Conservation (phyloP, 176 grass and related monocot species). For the Sorghum bicolor region DNA sequence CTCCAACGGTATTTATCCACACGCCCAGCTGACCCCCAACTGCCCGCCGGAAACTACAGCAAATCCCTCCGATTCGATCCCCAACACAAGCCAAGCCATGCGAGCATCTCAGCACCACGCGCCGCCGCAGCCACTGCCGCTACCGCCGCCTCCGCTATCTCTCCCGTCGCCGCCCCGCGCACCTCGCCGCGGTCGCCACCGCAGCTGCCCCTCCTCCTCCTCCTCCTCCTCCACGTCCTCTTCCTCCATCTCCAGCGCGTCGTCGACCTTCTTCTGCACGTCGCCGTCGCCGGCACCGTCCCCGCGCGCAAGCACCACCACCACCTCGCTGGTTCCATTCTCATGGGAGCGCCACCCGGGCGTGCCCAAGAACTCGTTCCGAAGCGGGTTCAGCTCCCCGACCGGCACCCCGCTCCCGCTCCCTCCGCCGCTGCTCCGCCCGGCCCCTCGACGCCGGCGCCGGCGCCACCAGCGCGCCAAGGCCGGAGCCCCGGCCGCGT, state of each 20-base stretch:
- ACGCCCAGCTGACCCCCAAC: background rate
- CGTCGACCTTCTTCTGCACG: conserved; percentile 9
- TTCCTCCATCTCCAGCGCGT: background rate
- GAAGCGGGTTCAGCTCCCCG: background rate
- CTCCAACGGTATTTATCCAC: conserved; percentile 1
- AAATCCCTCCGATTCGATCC: background rate
- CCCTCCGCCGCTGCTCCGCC: background rate
- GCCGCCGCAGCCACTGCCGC: conserved; percentile 47
- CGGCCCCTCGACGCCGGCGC: background rate
- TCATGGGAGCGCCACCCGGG: conserved; percentile 91
- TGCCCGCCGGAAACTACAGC: background rate
- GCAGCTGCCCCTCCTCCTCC: background rate
- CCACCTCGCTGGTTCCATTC: conserved; percentile 62
- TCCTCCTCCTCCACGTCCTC: background rate
- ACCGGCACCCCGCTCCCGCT: conserved; percentile 27
- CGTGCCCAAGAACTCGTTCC: conserved; percentile 53
- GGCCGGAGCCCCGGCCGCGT: background rate
- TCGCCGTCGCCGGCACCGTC: conserved; percentile 28
- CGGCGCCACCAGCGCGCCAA: background rate
- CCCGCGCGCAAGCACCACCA: background rate
- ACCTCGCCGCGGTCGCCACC: conserved; percentile 30
- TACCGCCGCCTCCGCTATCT: conserved; percentile 49
- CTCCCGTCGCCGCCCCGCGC: conserved; percentile 18
- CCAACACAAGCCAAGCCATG: background rate
- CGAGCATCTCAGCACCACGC: conserved; percentile 27